Percentiles rank a stretch among this genome's conserved stretches.
Conservation (phyloP, 805 yeast species). For the Debaryomyces prosopidis region DNA sequence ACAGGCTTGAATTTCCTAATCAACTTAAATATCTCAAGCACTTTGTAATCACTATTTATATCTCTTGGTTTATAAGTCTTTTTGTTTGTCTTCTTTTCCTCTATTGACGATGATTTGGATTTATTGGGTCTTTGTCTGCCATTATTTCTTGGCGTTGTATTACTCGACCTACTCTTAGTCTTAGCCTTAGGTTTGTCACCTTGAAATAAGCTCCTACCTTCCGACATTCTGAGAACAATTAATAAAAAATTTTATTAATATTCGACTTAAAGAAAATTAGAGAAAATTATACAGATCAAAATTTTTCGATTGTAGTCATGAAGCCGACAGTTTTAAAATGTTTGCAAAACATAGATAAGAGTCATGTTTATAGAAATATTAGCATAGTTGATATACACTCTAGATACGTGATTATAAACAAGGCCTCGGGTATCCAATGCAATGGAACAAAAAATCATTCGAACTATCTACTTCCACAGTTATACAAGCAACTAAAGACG, state of each 20-base stretch:
- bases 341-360: not conserved
- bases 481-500: conserved; percentile 11
- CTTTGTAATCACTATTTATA: conserved; percentile 21
- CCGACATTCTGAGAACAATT: not conserved
- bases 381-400: conserved; percentile 15
- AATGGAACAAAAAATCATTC: conserved; percentile 9
- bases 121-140: conserved; percentile 1
- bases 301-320: conserved; percentile 1
- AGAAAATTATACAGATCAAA: not conserved
- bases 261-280: too few species aligned
- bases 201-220: not conserved
- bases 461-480: conserved; percentile 12
- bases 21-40: conserved; percentile 34
- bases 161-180: not conserved
- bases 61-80: conserved; percentile 6
- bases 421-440: conserved; percentile 20
- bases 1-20: conserved; percentile 30
- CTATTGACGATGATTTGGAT: not conserved
- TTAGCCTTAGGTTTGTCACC: not conserved
- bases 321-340: not conserved
- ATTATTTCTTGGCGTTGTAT: not conserved
- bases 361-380: not conserved
- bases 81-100: not conserved
- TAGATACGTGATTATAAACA: conserved; percentile 20
- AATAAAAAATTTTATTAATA: too few species aligned